A percentile compares a stretch with the other conserved stretches of the same genome.
Evolutionary conservation across 2,329 filamentous ascomycete species (phyloP).

Genomic region (Apiospora saccharicola): DNA sequence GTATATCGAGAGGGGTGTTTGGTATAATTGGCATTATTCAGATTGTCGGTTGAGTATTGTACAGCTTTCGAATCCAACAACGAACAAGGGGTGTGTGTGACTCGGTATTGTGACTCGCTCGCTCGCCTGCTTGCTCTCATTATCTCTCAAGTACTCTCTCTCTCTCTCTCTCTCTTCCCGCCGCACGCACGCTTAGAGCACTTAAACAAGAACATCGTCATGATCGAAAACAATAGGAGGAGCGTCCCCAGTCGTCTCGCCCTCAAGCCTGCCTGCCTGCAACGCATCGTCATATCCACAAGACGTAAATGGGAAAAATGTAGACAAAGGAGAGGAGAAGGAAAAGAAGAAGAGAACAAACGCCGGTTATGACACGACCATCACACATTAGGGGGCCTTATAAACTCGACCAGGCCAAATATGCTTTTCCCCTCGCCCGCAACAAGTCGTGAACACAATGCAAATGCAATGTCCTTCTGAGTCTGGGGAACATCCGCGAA

Average conservation of each 20-base stretch:
- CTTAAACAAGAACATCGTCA: background rate
- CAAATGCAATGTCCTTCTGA: conserved; percentile 12
- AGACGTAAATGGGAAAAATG: conserved; percentile 19
- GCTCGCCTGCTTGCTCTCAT: background rate
- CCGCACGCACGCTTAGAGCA: background rate
- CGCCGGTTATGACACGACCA: conserved; percentile 16
- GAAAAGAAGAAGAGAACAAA: background rate
- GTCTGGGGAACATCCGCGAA: background rate
- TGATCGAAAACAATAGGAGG: background rate
- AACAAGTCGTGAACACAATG: conserved; percentile 15
- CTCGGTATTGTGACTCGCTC: conserved; percentile 4
- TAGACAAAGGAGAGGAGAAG: conserved; percentile 1
- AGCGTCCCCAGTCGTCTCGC: background rate
- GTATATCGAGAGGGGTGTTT: background rate
- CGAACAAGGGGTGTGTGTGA: background rate
- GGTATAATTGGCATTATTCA: conserved; percentile 4
- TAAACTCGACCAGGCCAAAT: background rate
- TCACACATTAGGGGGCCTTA: background rate
- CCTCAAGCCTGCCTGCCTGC: background rate
- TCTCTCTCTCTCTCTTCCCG: background rate
- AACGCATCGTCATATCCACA: conserved; percentile 8
- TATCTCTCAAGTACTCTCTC: background rate
- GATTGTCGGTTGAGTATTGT: conserved; percentile 16
- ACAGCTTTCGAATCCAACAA: conserved; percentile 18
- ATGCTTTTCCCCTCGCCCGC: conserved; percentile 12